Evolutionary conservation across 2,329 filamentous ascomycete species (phyloP).

Genomic region (Apiospora saccharicola): DNA sequence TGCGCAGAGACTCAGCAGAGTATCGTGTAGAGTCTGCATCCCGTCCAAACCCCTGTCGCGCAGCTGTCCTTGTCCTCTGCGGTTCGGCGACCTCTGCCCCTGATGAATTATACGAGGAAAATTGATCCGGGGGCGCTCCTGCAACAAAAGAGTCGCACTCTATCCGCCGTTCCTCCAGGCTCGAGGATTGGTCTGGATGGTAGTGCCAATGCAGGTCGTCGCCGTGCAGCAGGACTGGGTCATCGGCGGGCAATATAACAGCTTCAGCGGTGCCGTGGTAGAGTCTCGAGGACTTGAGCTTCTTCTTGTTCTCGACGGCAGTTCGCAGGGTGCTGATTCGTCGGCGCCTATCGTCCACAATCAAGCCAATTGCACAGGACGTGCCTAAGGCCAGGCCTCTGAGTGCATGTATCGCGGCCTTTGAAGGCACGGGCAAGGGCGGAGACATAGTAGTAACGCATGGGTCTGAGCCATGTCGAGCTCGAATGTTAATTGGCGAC

Average conservation of each 20-base stretch:
- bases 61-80: neutral
- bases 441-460: slow-evolving; percentile 49
- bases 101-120: neutral
- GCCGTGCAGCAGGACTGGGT: slow-evolving; percentile 26
- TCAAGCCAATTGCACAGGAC: slow-evolving; percentile 61
- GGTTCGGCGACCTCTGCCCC: neutral
- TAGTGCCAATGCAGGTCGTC: slow-evolving; percentile 34
- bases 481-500: slow-evolving; percentile 18
- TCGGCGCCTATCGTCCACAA: slow-evolving; percentile 64
- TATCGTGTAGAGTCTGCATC: slow-evolving; percentile 46
- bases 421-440: slow-evolving; percentile 59
- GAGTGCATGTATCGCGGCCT: slow-evolving; percentile 62
- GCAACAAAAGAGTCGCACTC: neutral
- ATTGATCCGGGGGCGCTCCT: neutral
- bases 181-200: slow-evolving; percentile 17
- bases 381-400: slow-evolving; percentile 64
- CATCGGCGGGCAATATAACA: slow-evolving; percentile 30
- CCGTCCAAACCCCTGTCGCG: neutral
- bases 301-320: slow-evolving; percentile 61
- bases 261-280: slow-evolving; percentile 38
- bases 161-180: neutral
- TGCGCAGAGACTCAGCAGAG: neutral
- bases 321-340: slow-evolving; percentile 59
- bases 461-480: slow-evolving; percentile 31
- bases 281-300: slow-evolving; percentile 50